These are phyloP conservation scores for Lodderomyces margitis DNA, from an alignment of 1,139 yeast species.

Conservation along the genomic window DNA sequence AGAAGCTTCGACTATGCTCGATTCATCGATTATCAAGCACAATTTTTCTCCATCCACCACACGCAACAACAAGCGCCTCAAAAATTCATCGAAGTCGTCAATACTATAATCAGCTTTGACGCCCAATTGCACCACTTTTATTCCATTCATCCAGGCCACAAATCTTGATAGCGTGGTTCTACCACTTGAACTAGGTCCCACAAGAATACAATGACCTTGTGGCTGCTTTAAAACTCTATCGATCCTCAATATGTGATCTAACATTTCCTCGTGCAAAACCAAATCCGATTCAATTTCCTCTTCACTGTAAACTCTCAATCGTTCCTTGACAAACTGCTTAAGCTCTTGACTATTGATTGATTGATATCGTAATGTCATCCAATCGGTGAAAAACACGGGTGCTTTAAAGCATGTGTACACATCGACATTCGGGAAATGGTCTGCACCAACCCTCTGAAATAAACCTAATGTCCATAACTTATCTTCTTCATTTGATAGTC, in stretches of 20 bases:
- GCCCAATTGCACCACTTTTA: slow-evolving; percentile 57
- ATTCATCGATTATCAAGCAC: slow-evolving; percentile 80
- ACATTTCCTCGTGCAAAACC: slow-evolving; percentile 65
- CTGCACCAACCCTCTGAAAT: slow-evolving; percentile 35
- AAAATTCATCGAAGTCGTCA: slow-evolving; percentile 63
- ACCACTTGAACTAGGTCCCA: slow-evolving; percentile 87
- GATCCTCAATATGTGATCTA: slow-evolving; percentile 74
- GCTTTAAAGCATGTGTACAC: slow-evolving; percentile 30
- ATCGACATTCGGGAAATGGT: slow-evolving; percentile 49
- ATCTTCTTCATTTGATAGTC: slow-evolving; percentile 53
- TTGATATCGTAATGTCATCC: slow-evolving; percentile 67
- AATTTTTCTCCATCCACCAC: slow-evolving; percentile 58
- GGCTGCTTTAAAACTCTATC: slow-evolving; percentile 82
- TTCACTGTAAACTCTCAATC: slow-evolving; percentile 72
- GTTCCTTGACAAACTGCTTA: slow-evolving; percentile 54
- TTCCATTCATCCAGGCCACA: slow-evolving; percentile 91
- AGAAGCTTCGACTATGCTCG: slow-evolving; percentile 70
- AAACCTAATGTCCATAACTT: slow-evolving; percentile 50
- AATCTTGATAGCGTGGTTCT: slow-evolving; percentile 74
- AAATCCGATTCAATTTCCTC: slow-evolving; percentile 66
- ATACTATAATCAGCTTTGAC: slow-evolving; percentile 57
- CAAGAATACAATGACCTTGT: slow-evolving; percentile 86
- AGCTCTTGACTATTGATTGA: slow-evolving; percentile 54
- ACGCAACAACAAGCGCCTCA: slow-evolving; percentile 51
- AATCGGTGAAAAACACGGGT: slow-evolving; percentile 67